Evolutionary conservation across 495 filamentous ascomycete species (phyloP), one percentile per base, ranked within the genome.

Genomic region (Aspergillus conjunctus): DNA sequence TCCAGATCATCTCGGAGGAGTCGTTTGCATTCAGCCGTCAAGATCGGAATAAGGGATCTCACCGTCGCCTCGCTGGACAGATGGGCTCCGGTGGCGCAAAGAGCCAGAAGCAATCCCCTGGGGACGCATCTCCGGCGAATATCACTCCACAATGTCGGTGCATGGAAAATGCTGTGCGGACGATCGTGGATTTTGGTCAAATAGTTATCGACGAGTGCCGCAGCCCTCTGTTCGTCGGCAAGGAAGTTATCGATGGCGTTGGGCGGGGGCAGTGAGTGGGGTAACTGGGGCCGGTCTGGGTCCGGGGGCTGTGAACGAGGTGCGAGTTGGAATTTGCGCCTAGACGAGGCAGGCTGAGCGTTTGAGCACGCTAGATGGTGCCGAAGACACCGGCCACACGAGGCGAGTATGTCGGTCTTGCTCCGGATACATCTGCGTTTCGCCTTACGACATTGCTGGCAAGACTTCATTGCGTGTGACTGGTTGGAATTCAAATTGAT

Each of bases 81-180:
- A 8, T 43, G 32, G 12, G 37, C 32, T 9, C 52, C 52, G 2
- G n/a, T 37, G 3, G 52, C 52, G 4, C 52, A 54, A 20, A 54
- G 22, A 8, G 52, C 52, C 14, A 37, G 34, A 9, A 54, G 17
- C 22, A 54, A 44, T 4, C 34, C 52, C 17, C 18, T 54, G 4
- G 15, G 4, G 12, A 43, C 34, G 15, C 17, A 5, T 8, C 20
- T 9, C 8, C 43, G 5, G 10, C 54, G 54, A 17, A 57, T 31
- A 4, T 57, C 21, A 2, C 14, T 15, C 54, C 54, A 33, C 15
- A 57, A 31, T 2, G 41, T 57, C 3, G 54, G 4, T 11, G 55
- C 21, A 26, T 58, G 55, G 15, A 58, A 58, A 17, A 58, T 50
- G 31, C 55, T 58, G 10, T 58, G 55, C 11, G 55, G 43, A 21